Conservation (phyloP, 768 basidiomycete species). For the Collybia nuda region DNA sequence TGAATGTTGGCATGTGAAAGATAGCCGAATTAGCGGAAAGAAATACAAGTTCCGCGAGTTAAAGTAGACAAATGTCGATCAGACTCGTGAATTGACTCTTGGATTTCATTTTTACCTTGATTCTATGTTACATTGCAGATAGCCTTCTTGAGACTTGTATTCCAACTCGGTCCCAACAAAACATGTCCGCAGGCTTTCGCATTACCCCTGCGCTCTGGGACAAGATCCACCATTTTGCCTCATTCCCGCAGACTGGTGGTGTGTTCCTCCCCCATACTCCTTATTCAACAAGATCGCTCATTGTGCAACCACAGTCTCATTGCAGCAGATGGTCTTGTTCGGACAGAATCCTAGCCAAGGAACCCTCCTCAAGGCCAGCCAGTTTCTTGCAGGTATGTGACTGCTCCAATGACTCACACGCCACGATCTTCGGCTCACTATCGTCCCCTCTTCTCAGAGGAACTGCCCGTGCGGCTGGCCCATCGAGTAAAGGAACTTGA, state of each 20-base stretch:
- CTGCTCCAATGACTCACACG: neutral
- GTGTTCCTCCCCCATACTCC: constrained; percentile 15
- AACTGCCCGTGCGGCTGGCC: constrained; percentile 91
- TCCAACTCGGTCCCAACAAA: constrained; percentile 2
- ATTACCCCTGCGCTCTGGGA: constrained; percentile 73
- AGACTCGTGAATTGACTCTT: no score
- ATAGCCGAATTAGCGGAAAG: no score
- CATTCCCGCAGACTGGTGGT: constrained; percentile 84
- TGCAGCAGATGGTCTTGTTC: constrained; percentile 98
- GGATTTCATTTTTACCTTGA: no score
- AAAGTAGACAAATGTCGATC: no score
- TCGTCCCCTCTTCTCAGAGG: constrained; percentile 52
- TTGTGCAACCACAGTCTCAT: constrained; percentile 58
- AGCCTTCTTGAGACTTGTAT: no score
- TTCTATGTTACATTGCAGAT: no score
- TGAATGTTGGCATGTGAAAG: no score
- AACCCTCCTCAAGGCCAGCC: constrained; percentile 87
- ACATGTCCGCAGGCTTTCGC: constrained; percentile 62
- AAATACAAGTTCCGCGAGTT: no score
- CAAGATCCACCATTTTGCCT: constrained; percentile 80
- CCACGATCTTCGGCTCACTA: neutral
- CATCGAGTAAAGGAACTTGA: constrained; percentile 97
- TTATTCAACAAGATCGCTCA: neutral
- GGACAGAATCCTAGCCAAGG: constrained; percentile 96
- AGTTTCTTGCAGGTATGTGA: constrained; percentile 73